Conservation (phyloP, 1,139 yeast species). For the Pichia sp. region DNA sequence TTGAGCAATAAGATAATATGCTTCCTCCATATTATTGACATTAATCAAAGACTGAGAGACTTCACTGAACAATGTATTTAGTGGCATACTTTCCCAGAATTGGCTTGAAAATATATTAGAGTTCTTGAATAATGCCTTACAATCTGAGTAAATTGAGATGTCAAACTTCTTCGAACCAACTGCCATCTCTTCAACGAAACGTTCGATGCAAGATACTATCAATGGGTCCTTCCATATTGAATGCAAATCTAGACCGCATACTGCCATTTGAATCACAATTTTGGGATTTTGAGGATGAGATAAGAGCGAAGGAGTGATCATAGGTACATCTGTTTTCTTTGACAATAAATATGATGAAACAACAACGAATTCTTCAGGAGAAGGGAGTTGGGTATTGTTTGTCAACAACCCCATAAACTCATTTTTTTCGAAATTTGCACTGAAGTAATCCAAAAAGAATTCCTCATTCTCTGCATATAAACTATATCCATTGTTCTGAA, state of each 20-base stretch:
- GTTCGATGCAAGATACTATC: slow-evolving; percentile 19
- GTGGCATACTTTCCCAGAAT: slow-evolving; percentile 26
- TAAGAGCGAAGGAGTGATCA: slow-evolving; percentile 18
- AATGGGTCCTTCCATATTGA: slow-evolving; percentile 23
- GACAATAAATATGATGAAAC: slow-evolving; percentile 17
- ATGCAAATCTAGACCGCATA: slow-evolving; percentile 17
- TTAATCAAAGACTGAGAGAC: slow-evolving; percentile 10
- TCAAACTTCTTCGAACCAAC: slow-evolving; percentile 19
- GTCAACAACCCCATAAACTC: slow-evolving; percentile 18
- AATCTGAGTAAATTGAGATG: slow-evolving; percentile 19
- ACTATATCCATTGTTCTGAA: slow-evolving; percentile 39
- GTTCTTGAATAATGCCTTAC: slow-evolving; percentile 20
- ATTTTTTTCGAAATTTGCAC: slow-evolving; percentile 20
- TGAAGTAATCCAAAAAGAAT: slow-evolving; percentile 33
- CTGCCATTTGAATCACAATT: slow-evolving; percentile 31
- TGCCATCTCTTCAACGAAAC: slow-evolving; percentile 30
- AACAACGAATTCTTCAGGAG: slow-evolving; percentile 21
- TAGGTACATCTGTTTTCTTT: slow-evolving; percentile 10
- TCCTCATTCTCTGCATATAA: slow-evolving; percentile 37
- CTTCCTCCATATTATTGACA: slow-evolving; percentile 29
- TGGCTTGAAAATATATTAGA: slow-evolving; percentile 22
- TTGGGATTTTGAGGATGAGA: slow-evolving; percentile 20
- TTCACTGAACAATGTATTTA: slow-evolving; percentile 14
- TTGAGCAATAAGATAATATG: slow-evolving; percentile 33
- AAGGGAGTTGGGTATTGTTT: slow-evolving; percentile 5